Evolutionary conservation across 1,284 basidiomycete genomes (phyloP).

Genomic region (Salmacisia buchloeana): DNA sequence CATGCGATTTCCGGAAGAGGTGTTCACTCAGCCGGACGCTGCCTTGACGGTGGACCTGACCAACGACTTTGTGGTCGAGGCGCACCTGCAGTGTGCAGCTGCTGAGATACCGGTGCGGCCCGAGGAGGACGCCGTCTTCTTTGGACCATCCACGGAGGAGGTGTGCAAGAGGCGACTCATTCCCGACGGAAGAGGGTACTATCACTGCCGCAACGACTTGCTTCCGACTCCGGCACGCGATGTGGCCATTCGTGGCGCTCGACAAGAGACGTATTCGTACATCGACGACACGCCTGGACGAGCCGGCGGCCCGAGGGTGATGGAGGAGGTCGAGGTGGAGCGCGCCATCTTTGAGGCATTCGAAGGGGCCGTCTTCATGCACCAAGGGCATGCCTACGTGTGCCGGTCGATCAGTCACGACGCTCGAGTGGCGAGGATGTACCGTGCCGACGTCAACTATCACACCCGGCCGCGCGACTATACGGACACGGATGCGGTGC

Average conservation of each 20-base stretch:
- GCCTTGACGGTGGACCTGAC: constrained; percentile 69
- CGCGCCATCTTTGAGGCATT: constrained; percentile 75
- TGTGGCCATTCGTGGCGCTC: constrained; percentile 69
- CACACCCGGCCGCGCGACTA: constrained; percentile 60
- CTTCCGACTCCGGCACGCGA: constrained; percentile 69
- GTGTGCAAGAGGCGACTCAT: constrained; percentile 59
- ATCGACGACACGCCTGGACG: constrained; percentile 61
- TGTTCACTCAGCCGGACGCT: constrained; percentile 55
- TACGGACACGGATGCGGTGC: constrained; percentile 71
- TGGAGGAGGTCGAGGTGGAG: constrained; percentile 82
- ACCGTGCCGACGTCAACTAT: constrained; percentile 73
- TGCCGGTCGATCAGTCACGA: constrained; percentile 77
- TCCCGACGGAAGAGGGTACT: constrained; percentile 65
- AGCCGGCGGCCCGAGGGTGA: constrained; percentile 55
- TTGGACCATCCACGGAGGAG: constrained; percentile 58
- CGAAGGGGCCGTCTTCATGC: constrained; percentile 55
- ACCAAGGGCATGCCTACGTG: constrained; percentile 55
- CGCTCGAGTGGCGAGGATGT: constrained; percentile 64
- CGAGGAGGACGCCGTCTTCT: constrained; percentile 65
- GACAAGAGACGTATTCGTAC: constrained; percentile 72
- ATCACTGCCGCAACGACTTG: constrained; percentile 70
- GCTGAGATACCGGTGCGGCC: constrained; percentile 72
- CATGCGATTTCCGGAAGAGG: constrained; percentile 60
- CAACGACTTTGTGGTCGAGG: constrained; percentile 71
- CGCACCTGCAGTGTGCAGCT: constrained; percentile 80